Base-by-base conservation (phyloP, 495 filamentous ascomycete genomes). In the Penicillium herquei region DNA sequence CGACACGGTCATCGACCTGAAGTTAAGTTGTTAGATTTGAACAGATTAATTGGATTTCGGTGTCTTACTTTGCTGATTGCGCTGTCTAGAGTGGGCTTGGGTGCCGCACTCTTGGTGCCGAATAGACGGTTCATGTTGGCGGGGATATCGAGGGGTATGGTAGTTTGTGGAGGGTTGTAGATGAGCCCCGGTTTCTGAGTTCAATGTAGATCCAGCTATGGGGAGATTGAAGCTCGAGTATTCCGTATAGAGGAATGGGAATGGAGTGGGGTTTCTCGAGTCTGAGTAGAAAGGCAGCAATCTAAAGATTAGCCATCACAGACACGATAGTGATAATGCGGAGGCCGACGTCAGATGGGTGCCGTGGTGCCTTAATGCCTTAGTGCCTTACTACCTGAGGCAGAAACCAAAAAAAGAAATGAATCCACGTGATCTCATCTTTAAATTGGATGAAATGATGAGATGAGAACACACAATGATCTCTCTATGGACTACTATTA, bases 51-150 rank as follows among this genome's bases (percentile, higher is more conserved):
- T 31, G 42, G 60, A 31, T 13, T 50, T 37, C 17, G 1, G 58
- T 6, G 8, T 37, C 70, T 54, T 76, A 97, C 87, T 81, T 89
- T 95, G 63, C 79, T 70, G 61, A 99, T 97, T 56, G 95, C 94
- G 48, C 81, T 78, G 72, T 85, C 83, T 39, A 99, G 89, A 45
- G 89, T 96, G 3, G 94, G 89, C 77, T 97, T 98, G 43, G 95
- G 95, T 52, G 84, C 86, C 52, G 90, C 86, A 75, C 81, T 91
- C 74, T 91, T 94, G 45, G 87, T 81, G 57, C 94, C 94, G 69
- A 98, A 98, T 63, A 98, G 82, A 62, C 94, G 90, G 73, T 98
- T 98, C 94, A 98, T 98, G 57, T 40, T 80, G 61, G 34, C 45
- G 30, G 49, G 30, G 7, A 13, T n/a, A 10, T 58, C 16, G 35